Evolutionary conservation across 768 basidiomycete species (phyloP).

Genomic region (Termitomyces heimii): DNA sequence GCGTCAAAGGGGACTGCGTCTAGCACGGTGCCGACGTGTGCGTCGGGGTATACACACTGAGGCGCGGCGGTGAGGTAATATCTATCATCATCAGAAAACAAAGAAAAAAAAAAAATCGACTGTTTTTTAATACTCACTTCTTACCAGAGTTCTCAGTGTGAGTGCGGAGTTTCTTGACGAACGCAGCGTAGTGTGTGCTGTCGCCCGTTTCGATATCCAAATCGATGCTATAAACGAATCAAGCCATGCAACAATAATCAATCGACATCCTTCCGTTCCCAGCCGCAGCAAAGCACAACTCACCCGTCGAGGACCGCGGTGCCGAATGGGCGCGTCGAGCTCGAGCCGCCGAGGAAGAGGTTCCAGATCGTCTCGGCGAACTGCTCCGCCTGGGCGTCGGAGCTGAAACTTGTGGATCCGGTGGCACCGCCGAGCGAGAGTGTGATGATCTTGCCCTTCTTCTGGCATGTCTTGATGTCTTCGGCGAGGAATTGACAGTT

Average conservation of each 20-base stretch:
- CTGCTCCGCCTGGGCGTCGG: conserved; percentile 40
- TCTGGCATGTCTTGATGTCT: conserved; percentile 54
- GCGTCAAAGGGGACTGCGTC: conserved; percentile 60
- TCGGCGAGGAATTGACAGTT: conserved; percentile 51
- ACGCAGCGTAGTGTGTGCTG: conserved; percentile 38
- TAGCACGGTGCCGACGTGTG: conserved; percentile 44
- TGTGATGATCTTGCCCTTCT: conserved; percentile 44
- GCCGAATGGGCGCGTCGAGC: conserved; percentile 56
- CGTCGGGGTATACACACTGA: conserved; percentile 60
- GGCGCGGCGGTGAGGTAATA: conserved; percentile 53
- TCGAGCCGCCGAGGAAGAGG: conserved; percentile 59
- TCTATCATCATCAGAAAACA: conserved; percentile 17
- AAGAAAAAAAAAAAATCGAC: too few relatives aligned
- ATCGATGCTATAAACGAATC: conserved; percentile 52
- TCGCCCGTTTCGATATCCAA: conserved; percentile 61
- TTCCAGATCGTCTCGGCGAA: conserved; percentile 64
- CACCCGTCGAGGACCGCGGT: conserved; percentile 60
- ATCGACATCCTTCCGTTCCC: too few relatives aligned
- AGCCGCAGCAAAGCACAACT: conserved; percentile 3
- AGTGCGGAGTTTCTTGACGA: conserved; percentile 38
- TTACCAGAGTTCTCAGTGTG: conserved; percentile 41
- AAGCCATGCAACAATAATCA: too few relatives aligned
- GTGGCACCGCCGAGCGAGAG: conserved; percentile 48
- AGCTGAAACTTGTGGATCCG: conserved; percentile 43
- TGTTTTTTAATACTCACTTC: conserved; percentile 24